These are phyloP conservation scores for Hemisphaericaspora xylanilytica DNA, from an alignment of 1,139 yeast species.

Conservation along the genomic window DNA sequence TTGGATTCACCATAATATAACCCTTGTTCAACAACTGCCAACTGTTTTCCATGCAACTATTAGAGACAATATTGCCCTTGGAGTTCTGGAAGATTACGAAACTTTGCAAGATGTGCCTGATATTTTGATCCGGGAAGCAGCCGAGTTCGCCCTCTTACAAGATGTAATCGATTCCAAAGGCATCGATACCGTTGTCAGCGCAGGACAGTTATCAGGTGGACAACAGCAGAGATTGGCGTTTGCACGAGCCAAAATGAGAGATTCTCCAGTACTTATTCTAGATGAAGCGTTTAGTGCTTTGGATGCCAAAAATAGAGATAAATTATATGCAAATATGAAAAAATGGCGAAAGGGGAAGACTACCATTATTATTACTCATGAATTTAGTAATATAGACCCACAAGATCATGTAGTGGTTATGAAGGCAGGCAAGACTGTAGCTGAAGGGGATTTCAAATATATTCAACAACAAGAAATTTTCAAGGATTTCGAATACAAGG, in stretches of 20 bases:
- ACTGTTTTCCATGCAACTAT: conserved; percentile 61
- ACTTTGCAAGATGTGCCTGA: conserved; percentile 25
- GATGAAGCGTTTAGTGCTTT: conserved; percentile 88
- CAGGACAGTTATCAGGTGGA: conserved; percentile 79
- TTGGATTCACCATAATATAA: conserved; percentile 64
- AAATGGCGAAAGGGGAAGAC: conserved; percentile 67
- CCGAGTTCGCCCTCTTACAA: conserved; percentile 49
- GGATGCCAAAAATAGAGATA: conserved; percentile 49
- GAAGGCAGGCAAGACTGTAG: conserved; percentile 52
- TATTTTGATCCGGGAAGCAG: conserved; percentile 40
- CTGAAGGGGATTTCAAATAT: conserved; percentile 9
- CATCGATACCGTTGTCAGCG: conserved; percentile 49
- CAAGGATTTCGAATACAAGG: background rate
- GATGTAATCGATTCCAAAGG: conserved; percentile 54
- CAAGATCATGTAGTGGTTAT: conserved; percentile 58
- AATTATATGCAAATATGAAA: conserved; percentile 49
- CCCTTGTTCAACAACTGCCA: conserved; percentile 71
- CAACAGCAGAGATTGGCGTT: conserved; percentile 79
- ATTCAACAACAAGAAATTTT: conserved; percentile 7
- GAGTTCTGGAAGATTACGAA: conserved; percentile 27
- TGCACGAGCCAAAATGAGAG: conserved; percentile 75
- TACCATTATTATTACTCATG: conserved; percentile 81
- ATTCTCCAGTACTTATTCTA: conserved; percentile 70
- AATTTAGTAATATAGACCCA: conserved; percentile 51
- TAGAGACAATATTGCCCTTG: conserved; percentile 58